Base-by-base conservation (phyloP, 169 alveolate genomes). In the Cyclospora cayetanensis region DNA sequence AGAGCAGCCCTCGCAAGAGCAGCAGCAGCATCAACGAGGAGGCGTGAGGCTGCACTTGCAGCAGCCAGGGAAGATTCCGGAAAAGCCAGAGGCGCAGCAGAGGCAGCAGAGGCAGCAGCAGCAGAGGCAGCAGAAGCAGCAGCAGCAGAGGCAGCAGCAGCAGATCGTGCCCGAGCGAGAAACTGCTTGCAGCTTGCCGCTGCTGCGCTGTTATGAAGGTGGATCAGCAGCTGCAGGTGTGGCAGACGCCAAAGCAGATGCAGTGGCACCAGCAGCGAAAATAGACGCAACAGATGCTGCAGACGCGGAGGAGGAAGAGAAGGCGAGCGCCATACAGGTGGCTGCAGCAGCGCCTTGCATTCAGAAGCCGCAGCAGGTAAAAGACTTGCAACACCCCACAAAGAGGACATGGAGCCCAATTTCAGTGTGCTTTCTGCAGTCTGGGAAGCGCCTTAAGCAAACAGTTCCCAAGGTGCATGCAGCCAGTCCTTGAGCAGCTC, bases 111-210 rank as follows among this genome's bases (percentile, higher is more conserved):
- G 9, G 60, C n/a, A n/a, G n/a, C n/a, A n/a, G n/a, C n/a, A n/a
- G n/a, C 70, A 55, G 18, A 3, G 25, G 25, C 70, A 55, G 70
- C 70, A 55, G 70, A 25, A 55, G 70, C 70, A 55, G 18, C 70
- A 55, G 70, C 70, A 55, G 12, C 70, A 55, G 70, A 25, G 25
- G 70, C 70, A 55, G 70, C 70, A 55, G 70, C 70, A 55, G 27
- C 27, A 55, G 70, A 25, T n/a, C n/a, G 5, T 4, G 70, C 70
- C 20, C 5, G 25, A 55, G 70, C 70, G 70, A 11, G 70, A n/a
- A n/a, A 31, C 2, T 31, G 70, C 70, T n/a, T n/a, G n/a, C n/a
- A n/a, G n/a, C n/a, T n/a, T n/a, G n/a, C n/a, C n/a, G n/a, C n/a
- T n/a, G n/a, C n/a, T n/a, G n/a, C n/a, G n/a, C n/a, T n/a, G n/a